Base-by-base conservation (phyloP, 129 eudicot species). In the Flaveria trinervia region DNA sequence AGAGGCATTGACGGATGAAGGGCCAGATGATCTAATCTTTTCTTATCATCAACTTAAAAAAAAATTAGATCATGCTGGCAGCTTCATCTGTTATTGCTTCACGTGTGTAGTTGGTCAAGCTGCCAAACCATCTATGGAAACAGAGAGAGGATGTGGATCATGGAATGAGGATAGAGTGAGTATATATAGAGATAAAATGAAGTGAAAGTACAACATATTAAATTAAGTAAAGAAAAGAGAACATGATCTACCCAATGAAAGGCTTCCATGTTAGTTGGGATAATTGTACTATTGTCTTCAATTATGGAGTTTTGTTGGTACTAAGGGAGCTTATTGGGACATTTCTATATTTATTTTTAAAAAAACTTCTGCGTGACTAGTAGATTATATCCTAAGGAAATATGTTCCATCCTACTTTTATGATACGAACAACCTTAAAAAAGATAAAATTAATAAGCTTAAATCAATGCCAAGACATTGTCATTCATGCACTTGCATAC, bases 61-160 rank as follows among this genome's bases (percentile, higher is more conserved):
- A 70, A 69, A 56, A 0, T 70, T n/a, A 78, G 82, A 78, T 78
- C 77, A 78, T 78, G 82, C 82, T 78, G 82, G 82, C 82, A 78
- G 82, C 82, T 70, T 78, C 82, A 78, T 78, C 82, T 11, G 43
- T 9, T 57, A 60, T 7, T 70, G 51, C 65, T 78, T 78, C 71
- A 78, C 77, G 64, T 18, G 10, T 0, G 9, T 41, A 9, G 13
- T 59, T 10, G 11, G n/a, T 8, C 12, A 39, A 26, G 61, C 7
- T 73, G 0, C 13, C 13, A 41, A 73, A 1, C 67, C 22, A 36
- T 5, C 23, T 16, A 22, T 73, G 16, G 18, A 10, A 26, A 69
- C 18, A 45, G 71, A 28, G 73, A 77, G 57, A 44, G 15, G 11
- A 18, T 70, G 18, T 57, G 64, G 76, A 59, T 70, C 26, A 76